Evolutionary conservation across 495 filamentous ascomycete genomes (phyloP).

Genomic region (Lindgomyces ingoldianus): DNA sequence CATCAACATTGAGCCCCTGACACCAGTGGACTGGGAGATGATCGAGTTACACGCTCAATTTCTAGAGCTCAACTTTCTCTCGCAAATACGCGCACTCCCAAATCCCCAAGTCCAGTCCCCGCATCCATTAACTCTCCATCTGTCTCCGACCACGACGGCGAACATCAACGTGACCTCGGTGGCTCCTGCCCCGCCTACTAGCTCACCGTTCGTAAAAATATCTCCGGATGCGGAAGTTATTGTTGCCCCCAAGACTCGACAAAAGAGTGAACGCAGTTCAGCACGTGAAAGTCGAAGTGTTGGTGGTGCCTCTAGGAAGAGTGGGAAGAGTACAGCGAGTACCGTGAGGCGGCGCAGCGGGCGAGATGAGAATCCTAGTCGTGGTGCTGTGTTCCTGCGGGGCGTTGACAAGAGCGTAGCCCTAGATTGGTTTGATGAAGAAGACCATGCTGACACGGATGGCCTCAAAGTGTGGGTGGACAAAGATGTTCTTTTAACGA

Average conservation of each 20-base stretch:
- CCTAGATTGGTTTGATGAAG: conserved; percentile 71
- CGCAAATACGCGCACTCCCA: conserved; percentile 88
- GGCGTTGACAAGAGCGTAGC: conserved; percentile 69
- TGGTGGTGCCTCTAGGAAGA: conserved; percentile 67
- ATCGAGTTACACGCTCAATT: conserved; percentile 96
- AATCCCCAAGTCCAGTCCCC: conserved; percentile 64
- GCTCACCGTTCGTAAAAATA: conserved; percentile 84
- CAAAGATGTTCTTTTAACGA: conserved; percentile 65
- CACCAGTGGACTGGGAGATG: conserved; percentile 94
- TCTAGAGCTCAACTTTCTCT: conserved; percentile 87
- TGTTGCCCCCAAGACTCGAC: conserved; percentile 86
- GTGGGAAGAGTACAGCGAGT: conserved; percentile 71
- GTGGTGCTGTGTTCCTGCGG: conserved; percentile 56
- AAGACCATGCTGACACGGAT: conserved; percentile 53
- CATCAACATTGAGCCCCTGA: conserved; percentile 93
- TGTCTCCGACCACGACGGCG: conserved; percentile 93
- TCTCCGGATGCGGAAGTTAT: conserved; percentile 93
- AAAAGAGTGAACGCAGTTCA: conserved; percentile 57
- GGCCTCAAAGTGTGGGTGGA: conserved; percentile 83
- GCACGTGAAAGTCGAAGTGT: conserved; percentile 68
- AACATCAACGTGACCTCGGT: conserved; percentile 84
- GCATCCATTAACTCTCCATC: conserved; percentile 87
- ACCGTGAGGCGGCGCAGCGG: conserved; percentile 60
- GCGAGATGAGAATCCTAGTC: conserved; percentile 37
- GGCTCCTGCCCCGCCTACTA: conserved; percentile 65